Conservation (phyloP, 176 grass and related monocot genomes). For the Musa itinerans region DNA sequence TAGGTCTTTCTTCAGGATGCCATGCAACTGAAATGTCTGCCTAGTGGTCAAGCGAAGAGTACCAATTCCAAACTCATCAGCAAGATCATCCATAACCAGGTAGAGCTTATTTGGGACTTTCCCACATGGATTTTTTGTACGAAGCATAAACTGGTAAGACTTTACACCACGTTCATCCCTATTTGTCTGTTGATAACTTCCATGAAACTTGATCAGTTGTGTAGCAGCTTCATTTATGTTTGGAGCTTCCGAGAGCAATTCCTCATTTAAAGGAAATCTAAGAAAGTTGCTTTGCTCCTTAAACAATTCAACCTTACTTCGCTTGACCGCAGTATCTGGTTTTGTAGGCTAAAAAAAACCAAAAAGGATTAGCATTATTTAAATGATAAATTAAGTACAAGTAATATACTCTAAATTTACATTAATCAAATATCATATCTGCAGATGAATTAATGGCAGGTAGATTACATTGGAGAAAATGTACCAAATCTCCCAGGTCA, state of each 20-base stretch:
- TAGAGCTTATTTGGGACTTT: constrained; percentile 88
- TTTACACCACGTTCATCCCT: constrained; percentile 68
- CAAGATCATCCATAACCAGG: constrained; percentile 74
- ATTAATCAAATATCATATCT: too few species aligned
- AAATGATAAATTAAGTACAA: too few species aligned
- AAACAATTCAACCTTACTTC: constrained; percentile 93
- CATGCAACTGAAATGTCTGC: constrained; percentile 93
- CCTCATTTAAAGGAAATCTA: constrained; percentile 72
- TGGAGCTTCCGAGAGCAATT: constrained; percentile 61
- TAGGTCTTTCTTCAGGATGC: constrained; percentile 82
- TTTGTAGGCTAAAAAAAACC: constrained; percentile 50
- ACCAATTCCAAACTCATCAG: constrained; percentile 90
- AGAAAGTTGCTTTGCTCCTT: constrained; percentile 95
- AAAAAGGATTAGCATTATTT: too few species aligned
- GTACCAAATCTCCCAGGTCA: too few species aligned
- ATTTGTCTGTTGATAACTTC: constrained; percentile 83
- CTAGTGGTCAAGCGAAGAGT: constrained; percentile 80
- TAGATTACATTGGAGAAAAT: too few species aligned
- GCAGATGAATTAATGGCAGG: too few species aligned
- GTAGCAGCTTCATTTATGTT: constrained; percentile 74
- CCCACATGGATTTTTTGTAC: constrained; percentile 88
- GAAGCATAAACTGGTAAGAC: constrained; percentile 93
- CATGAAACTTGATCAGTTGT: constrained; percentile 92
- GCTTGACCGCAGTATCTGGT: constrained; percentile 46
- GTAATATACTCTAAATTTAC: too few species aligned